Percentiles rank a stretch among this genome's conserved stretches.
phyloP scores from a whole-genome alignment of 192 early-diverging fungal species.

The Coemansia sp. region DNA sequence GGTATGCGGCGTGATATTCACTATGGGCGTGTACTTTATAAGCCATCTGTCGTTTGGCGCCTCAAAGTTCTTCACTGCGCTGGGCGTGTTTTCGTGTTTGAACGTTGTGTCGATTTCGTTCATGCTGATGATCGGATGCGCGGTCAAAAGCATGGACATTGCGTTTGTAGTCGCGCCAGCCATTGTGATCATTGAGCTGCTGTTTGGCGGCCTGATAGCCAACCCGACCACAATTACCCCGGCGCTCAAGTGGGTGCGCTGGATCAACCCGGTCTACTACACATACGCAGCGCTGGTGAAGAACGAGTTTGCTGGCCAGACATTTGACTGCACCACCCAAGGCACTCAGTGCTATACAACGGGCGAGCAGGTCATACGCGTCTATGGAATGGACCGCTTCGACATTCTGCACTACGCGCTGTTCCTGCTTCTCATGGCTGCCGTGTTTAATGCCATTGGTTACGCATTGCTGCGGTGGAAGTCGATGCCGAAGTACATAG shows the following conservation, averaged over 20 bases:
- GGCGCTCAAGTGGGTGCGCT: slow-evolving; percentile 54
- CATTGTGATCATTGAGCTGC: slow-evolving; percentile 42
- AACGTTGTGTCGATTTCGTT: slow-evolving; percentile 49
- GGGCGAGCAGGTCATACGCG: slow-evolving; percentile 38
- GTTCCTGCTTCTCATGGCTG: slow-evolving; percentile 32
- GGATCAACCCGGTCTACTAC: slow-evolving; percentile 50
- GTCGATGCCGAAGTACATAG: slow-evolving; percentile 49
- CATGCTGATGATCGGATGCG: slow-evolving; percentile 47
- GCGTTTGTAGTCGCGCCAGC: slow-evolving; percentile 47
- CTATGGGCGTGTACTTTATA: slow-evolving; percentile 44
- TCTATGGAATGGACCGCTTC: slow-evolving; percentile 44
- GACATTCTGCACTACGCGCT: slow-evolving; percentile 25
- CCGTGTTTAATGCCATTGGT: slow-evolving; percentile 23
- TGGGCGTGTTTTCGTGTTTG: slow-evolving; percentile 37
- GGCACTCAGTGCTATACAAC: slow-evolving; percentile 31
- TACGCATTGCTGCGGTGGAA: slow-evolving; percentile 52
- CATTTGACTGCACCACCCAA: slow-evolving; percentile 23
- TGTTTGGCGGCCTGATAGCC: slow-evolving; percentile 54
- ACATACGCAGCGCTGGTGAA: slow-evolving; percentile 44
- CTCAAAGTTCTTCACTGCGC: slow-evolving; percentile 42
- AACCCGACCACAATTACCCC: slow-evolving; percentile 44
- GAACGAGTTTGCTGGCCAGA: slow-evolving; percentile 50
- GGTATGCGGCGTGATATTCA: slow-evolving; percentile 33
- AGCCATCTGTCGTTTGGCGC: slow-evolving; percentile 36
- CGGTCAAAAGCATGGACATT: slow-evolving; percentile 35